Evolutionary conservation across 2,329 filamentous ascomycete genomes (phyloP), one percentile per base, ranked within the genome.

Genomic region (Epichloe coenophiala): DNA sequence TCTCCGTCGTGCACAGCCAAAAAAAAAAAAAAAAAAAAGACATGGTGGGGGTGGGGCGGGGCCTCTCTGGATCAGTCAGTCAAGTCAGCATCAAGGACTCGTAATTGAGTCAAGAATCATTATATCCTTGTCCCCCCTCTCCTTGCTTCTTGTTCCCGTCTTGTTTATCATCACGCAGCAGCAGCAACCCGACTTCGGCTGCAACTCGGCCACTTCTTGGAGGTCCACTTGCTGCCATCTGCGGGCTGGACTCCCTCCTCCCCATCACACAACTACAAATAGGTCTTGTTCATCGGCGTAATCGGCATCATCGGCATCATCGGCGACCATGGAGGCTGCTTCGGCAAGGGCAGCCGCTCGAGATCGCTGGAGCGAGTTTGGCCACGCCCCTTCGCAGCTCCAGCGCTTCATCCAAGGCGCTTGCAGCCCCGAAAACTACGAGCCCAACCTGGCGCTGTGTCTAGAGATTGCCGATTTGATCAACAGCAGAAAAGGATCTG

Each of bases 401-500:
- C 90, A 95, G 72, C 86, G 93, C 69, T 96, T 90, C 69, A 95
- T 98, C 68, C 83, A 93, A 66, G 90, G 90, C 71, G 91, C 93
- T 57, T 97, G 93, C 74, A 94, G 93, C 62, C 88, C 93, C 48
- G 87, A 95, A 67, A 96, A 97, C 72, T 96, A 89, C 74, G 93
- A 98, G 73, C 91, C 93, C 55, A 97, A 98, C 65, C 84, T 98
- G 50, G 93, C 90, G 52, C 75, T 98, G 56, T 94, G 93, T 65
- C 86, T 98, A 65, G 93, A 98, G 76, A 95, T 98, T 62, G 77
- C 89, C 61, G 93, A 98, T 72, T 73, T 97, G 61, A 87, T 98
- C 74, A 98, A 98, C 70, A 84, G 84, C 63, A 98, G 97, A 75
- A 97, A 97, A 73, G 91, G 91, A 63, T 88, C 85, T 68, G 84